Evolutionary conservation across 352 stramenopile species (phyloP).

Genomic region (Pythium brassicae): DNA sequence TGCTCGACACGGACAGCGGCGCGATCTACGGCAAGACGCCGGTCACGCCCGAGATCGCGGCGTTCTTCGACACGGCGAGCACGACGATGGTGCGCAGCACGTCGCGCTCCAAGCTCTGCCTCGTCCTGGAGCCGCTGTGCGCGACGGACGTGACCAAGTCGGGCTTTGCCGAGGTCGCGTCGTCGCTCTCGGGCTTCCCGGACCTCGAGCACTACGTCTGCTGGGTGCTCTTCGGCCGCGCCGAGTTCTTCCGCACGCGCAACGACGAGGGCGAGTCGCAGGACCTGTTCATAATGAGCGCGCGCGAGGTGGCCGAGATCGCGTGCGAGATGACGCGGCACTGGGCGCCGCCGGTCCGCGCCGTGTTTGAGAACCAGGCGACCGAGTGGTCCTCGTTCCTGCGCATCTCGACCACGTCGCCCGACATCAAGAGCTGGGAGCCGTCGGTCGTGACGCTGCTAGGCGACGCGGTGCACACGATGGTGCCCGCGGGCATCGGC

Average conservation of each 20-base stretch:
- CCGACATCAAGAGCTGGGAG: constrained; percentile 38
- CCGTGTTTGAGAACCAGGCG: constrained; percentile 36
- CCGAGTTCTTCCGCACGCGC: constrained; percentile 30
- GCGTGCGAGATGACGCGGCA: constrained; percentile 42
- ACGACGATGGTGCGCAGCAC: constrained; percentile 47
- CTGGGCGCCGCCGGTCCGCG: constrained; percentile 44
- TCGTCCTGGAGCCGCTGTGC: constrained; percentile 52
- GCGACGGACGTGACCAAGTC: constrained; percentile 25
- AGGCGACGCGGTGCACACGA: constrained; percentile 59
- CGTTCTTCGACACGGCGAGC: constrained; percentile 32
- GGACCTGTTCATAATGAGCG: constrained; percentile 44
- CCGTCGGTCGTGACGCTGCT: constrained; percentile 47
- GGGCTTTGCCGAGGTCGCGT: constrained; percentile 15
- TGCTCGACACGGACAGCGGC: constrained; percentile 58
- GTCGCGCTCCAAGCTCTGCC: constrained; percentile 36
- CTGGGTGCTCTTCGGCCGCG: constrained; percentile 52
- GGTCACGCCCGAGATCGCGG: constrained; percentile 40
- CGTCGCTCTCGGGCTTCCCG: constrained; percentile 9
- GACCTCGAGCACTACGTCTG: constrained; percentile 51
- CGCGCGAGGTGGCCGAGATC: constrained; percentile 35
- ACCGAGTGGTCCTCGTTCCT: constrained; percentile 54
- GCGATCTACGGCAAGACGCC: constrained; percentile 71
- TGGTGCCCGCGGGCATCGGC: constrained; percentile 49
- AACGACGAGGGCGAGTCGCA: constrained; percentile 20
- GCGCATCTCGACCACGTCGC: constrained; percentile 55